Conservation (phyloP, 345 rosid species). For the Populus alba region DNA sequence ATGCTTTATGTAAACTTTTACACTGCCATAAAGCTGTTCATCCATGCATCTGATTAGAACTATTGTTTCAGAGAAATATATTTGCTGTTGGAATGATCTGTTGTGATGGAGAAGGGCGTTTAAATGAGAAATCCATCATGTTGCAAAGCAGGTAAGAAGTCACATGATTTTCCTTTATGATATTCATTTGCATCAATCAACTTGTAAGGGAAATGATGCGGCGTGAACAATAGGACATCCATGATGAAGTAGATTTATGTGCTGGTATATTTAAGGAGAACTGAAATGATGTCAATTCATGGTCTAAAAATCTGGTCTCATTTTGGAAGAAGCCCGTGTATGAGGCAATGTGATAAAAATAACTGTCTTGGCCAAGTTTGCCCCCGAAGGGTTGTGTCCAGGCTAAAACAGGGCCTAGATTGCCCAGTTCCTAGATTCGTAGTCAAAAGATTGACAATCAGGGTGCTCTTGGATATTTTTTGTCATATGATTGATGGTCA, state of each 20-base stretch:
- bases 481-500: neutral
- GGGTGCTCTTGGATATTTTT: slow-evolving; percentile 3
- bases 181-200: slow-evolving; percentile 4
- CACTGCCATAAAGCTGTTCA: slow-evolving; percentile 3
- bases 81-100: slow-evolving; percentile 90
- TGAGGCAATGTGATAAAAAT: neutral
- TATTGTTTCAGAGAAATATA: slow-evolving; percentile 64
- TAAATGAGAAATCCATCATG: slow-evolving; percentile 80
- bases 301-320: neutral
- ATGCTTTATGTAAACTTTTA: neutral
- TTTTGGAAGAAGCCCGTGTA: neutral
- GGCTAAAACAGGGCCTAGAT: neutral
- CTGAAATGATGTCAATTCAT: slow-evolving; percentile 1
- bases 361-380: neutral
- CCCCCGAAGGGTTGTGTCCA: neutral
- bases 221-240: neutral
- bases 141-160: slow-evolving; percentile 84
- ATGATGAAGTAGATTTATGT: neutral
- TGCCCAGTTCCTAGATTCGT: neutral
- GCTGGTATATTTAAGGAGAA: neutral
- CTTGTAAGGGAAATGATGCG: neutral
- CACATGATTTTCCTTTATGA: neutral
- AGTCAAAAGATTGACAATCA: neutral
- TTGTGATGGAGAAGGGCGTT: slow-evolving; percentile 91
- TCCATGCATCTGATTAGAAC: slow-evolving; percentile 26